Evolutionary conservation across 2,329 filamentous ascomycete species (phyloP).

Genomic region (Ophiostoma triangulosporum): DNA sequence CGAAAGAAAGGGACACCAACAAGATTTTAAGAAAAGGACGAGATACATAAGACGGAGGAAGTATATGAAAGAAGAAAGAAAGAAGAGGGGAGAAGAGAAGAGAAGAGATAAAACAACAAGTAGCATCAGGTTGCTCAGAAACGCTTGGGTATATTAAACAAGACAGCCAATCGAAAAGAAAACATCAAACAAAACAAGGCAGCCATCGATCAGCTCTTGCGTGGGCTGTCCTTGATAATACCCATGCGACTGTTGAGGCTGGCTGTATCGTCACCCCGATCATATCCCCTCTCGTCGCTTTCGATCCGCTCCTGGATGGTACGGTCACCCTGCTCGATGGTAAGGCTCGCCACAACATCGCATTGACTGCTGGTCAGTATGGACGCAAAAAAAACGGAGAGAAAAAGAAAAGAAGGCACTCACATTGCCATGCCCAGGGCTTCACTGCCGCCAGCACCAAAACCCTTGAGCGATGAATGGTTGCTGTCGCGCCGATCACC

Average conservation of each 20-base stretch:
- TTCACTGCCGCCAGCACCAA: constrained; percentile 6
- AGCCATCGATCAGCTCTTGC: background rate
- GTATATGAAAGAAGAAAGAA: background rate
- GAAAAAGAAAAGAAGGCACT: background rate
- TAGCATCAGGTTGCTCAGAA: no score
- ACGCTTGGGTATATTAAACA: background rate
- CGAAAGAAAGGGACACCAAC: background rate
- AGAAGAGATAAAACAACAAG: no score
- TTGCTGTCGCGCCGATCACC: constrained; percentile 7
- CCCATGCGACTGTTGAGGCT: constrained; percentile 15
- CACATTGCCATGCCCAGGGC: constrained; percentile 11
- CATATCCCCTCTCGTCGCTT: background rate
- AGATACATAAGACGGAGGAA: background rate
- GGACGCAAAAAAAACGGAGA: background rate
- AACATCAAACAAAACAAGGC: background rate
- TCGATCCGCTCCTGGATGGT: background rate
- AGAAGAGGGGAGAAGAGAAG: background rate
- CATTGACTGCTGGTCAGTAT: constrained; percentile 21
- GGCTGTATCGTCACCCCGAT: constrained; percentile 11
- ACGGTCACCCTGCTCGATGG: constrained; percentile 22
- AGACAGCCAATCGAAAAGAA: background rate
- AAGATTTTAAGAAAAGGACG: background rate
- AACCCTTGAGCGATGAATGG: constrained; percentile 5
- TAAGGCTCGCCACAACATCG: constrained; percentile 29
- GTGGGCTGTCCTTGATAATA: constrained; percentile 10